Evolutionary conservation across 1,139 yeast genomes (phyloP).

Genomic region (Candida labiduridarum): DNA sequence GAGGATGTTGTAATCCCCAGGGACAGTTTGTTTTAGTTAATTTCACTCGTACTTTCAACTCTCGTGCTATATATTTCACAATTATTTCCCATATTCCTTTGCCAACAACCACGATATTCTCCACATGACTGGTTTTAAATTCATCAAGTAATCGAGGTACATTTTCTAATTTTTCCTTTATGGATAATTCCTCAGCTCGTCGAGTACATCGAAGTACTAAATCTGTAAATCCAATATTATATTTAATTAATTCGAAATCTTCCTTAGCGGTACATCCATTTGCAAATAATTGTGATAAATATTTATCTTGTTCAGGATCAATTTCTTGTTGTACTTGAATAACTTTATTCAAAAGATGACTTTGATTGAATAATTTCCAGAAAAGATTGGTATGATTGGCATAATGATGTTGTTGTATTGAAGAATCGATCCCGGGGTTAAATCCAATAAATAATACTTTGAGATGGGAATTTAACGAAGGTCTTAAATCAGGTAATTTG

Average conservation of each 20-base stretch:
- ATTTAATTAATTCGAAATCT: constrained; percentile 49
- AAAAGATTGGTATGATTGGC: constrained; percentile 73
- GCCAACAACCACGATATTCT: constrained; percentile 62
- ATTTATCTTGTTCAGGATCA: background rate
- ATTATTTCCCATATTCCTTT: constrained; percentile 79
- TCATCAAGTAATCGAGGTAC: constrained; percentile 56
- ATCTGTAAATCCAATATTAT: constrained; percentile 71
- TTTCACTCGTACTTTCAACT: constrained; percentile 18
- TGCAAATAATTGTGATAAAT: constrained; percentile 5
- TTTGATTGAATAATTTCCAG: constrained; percentile 66
- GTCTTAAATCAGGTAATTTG: constrained; percentile 32
- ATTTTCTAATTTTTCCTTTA: constrained; percentile 55
- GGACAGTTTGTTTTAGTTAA: constrained; percentile 29
- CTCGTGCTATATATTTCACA: constrained; percentile 30
- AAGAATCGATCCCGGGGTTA: constrained; percentile 73
- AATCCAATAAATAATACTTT: constrained; percentile 66
- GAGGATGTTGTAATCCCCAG: constrained; percentile 54
- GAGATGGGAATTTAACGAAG: constrained; percentile 32
- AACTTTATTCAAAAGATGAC: constrained; percentile 42
- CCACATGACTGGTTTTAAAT: constrained; percentile 39
- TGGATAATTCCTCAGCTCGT: constrained; percentile 56
- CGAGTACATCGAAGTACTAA: constrained; percentile 67
- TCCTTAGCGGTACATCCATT: constrained; percentile 48
- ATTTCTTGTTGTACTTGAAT: constrained; percentile 6
- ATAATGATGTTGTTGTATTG: constrained; percentile 66